A percentile compares a stretch with the other conserved stretches of the same genome.
phyloP scores from a whole-genome alignment of 331 rosid genomes.

The Quercus tomentella region DNA sequence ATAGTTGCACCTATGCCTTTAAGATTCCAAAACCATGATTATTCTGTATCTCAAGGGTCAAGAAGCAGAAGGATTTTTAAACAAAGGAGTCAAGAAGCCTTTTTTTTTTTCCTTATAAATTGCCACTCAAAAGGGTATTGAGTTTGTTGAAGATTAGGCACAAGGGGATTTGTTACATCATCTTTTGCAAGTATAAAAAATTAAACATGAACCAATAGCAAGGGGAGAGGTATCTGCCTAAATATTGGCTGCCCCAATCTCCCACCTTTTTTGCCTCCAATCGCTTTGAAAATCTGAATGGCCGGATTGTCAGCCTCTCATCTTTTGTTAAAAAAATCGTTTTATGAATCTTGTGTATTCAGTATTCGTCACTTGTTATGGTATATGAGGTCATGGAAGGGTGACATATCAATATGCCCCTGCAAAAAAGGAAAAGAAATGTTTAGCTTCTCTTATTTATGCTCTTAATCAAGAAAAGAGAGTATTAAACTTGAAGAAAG shows the following conservation, averaged over 20 bases:
- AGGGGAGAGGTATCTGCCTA: slow-evolving; percentile 11
- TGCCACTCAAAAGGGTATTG: background rate
- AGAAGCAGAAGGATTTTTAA: background rate
- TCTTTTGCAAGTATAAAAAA: background rate
- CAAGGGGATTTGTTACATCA: slow-evolving; percentile 3
- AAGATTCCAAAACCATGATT: too few relatives aligned
- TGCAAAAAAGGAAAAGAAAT: slow-evolving; percentile 2
- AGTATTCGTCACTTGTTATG: background rate
- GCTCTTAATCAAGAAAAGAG: background rate
- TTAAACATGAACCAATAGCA: background rate
- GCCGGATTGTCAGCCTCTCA: too few relatives aligned
- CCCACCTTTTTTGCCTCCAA: background rate
- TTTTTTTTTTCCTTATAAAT: background rate
- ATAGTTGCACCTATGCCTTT: too few relatives aligned
- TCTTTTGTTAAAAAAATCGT: too few relatives aligned
- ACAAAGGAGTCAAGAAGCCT: background rate
- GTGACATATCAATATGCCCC: slow-evolving; percentile 21
- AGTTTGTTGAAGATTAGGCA: background rate
- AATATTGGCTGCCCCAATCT: slow-evolving; percentile 4
- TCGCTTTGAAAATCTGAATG: too few relatives aligned
- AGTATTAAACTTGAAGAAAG: too few relatives aligned
- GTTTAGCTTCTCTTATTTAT: background rate
- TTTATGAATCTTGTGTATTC: background rate
- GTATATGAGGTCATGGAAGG: background rate
- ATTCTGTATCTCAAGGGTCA: too few relatives aligned